Evolutionary conservation across 2,329 filamentous ascomycete genomes (phyloP), one percentile per base, ranked within the genome.

Genomic region (Hortaea werneckii): DNA sequence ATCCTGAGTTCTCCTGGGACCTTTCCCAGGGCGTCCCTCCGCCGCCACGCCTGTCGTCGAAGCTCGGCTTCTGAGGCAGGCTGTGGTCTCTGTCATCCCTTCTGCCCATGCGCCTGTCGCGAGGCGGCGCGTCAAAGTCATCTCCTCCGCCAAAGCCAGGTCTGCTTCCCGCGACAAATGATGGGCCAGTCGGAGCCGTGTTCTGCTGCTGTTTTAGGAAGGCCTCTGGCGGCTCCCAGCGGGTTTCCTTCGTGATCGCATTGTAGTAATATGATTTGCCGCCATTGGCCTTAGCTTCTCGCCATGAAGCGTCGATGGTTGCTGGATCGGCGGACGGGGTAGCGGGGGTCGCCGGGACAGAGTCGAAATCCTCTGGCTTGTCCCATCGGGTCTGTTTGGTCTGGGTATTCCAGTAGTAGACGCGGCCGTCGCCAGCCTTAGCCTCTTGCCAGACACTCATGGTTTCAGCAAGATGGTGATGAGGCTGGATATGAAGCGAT

Each of bases 181-280:
- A 53, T 6, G 56, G 52, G n/a, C 50, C 50, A 12, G 54, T 47
- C 27, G 52, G 51, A 29, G 45, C 52, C 4, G 43, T 43, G 38
- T 43, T 38, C 42, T 53, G 54, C 47, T 52, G 43, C 26, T 46
- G 47, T 39, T 49, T 49, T 44, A 49, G 45, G 46, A 53, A 55
- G 10, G 45, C 53, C 26, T 50, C 49, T 46, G 92, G 92, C 77
- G 95, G 89, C 60, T 89, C 84, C 92, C 92, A 98, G 29, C 85
- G 87, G 65, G 88, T 96, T 69, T 88, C 78, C 67, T 90, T 89
- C 39, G 86, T 89, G 66, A 94, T 84, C 30, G 82, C 85, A 66
- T 98, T 92, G 66, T 89, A 90, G 58, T 88, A 98, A 68, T 98
- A 98, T 63, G 90, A 87, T 58, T 83, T 81, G 40, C 90, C 92